phyloP scores from a whole-genome alignment of 192 early-diverging fungal genomes.

The Oehlia diaphana region DNA sequence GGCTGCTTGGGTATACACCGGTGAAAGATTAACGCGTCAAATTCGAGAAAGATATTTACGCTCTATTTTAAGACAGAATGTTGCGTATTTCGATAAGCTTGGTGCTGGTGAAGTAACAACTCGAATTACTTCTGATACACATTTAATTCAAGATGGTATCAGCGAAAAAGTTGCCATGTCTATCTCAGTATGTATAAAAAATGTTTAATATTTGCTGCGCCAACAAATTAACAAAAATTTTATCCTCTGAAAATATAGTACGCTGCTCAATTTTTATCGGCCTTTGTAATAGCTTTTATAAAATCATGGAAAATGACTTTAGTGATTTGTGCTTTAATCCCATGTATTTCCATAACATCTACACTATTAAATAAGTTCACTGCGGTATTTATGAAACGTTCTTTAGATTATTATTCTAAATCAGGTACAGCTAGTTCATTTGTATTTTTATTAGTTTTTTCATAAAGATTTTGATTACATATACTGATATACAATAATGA shows the following conservation, averaged over 20 bases:
- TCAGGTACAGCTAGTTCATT: slow-evolving; percentile 34
- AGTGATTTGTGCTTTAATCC: slow-evolving; percentile 66
- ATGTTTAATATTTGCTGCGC: neutral
- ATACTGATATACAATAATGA: neutral
- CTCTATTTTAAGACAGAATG: slow-evolving; percentile 82
- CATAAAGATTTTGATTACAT: neutral
- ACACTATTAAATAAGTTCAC: slow-evolving; percentile 61
- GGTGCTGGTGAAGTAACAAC: slow-evolving; percentile 80
- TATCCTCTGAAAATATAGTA: slow-evolving; percentile 2
- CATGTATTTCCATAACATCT: slow-evolving; percentile 62
- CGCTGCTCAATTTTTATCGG: slow-evolving; percentile 63
- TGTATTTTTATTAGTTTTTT: neutral
- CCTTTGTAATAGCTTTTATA: slow-evolving; percentile 62
- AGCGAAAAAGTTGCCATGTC: slow-evolving; percentile 79
- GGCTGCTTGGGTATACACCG: slow-evolving; percentile 53
- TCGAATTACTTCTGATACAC: slow-evolving; percentile 85
- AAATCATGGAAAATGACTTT: slow-evolving; percentile 63
- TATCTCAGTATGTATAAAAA: slow-evolving; percentile 28
- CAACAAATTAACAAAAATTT: neutral
- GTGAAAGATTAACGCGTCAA: slow-evolving; percentile 49
- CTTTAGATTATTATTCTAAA: slow-evolving; percentile 65
- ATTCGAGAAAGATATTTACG: slow-evolving; percentile 77
- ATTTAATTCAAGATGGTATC: slow-evolving; percentile 88
- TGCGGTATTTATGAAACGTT: slow-evolving; percentile 47
- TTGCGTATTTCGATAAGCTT: slow-evolving; percentile 87